Evolutionary conservation across 345 rosid species (phyloP), one percentile per base, ranked within the genome.

Genomic region (Populus davidiana): DNA sequence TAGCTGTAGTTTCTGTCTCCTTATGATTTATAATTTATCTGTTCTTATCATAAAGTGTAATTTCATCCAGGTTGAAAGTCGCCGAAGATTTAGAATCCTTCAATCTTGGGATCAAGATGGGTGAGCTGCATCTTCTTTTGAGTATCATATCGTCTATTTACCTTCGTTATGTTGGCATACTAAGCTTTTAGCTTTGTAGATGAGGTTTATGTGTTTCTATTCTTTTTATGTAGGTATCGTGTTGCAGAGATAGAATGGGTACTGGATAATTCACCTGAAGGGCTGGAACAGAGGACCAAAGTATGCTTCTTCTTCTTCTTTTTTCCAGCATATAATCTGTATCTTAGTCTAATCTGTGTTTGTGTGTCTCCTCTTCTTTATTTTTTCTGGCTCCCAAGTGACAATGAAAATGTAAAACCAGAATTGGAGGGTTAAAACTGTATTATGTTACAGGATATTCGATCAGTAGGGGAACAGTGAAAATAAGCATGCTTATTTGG

Each of bases 191-290:
- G 47, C 66, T 69, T 74, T 67, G 62, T 71, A 5, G 25, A 23
- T 54, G 66, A 64, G 67, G 69, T 74, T 74, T 14, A 59, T 36
- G 23, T 81, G 66, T 11, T 61, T 74, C 50, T 79, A 70, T 35
- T 78, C 71, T 70, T 71, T 20, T 65, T 38, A 35, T 76, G 72
- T 82, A 96, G 99, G 52, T 93, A 93, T 67, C 96, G 96, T 59
- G 88, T 93, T 81, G 98, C 99, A 69, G 94, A 92, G 83, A 93
- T 92, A 84, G 96, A 91, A 84, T 96, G 99, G 98, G 83, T 93
- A 66, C 89, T 85, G 67, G 99, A 96, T 88, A 78, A 74, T 81
- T 77, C 86, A 67, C 92, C 92, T 69, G 81, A 78, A 80, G 83
- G 80, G 27, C 82, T 81, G 4, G 82, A 76, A 78, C 90, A 81